Evolutionary conservation across 139 green algal species (phyloP).

Genomic region (Chlamydomonas schloesseri): DNA sequence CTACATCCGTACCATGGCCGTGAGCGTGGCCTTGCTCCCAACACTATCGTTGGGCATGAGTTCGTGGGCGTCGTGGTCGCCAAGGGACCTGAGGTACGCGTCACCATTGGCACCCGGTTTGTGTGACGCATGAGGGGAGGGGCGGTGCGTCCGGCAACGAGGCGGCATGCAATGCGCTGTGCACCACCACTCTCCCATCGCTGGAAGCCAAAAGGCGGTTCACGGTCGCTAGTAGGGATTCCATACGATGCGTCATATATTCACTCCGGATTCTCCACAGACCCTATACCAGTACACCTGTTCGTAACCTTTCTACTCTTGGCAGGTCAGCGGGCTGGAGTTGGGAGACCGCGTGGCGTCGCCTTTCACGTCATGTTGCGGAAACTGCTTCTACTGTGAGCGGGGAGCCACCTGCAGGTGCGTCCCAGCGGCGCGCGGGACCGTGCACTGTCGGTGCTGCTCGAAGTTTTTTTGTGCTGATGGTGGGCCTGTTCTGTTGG

Average conservation of each 20-base stretch:
- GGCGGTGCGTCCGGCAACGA: too few relatives aligned
- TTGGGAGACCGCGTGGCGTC: conserved; percentile 67
- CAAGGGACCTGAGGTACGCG: conserved; percentile 25
- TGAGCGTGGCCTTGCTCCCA: conserved; percentile 43
- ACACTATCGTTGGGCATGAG: conserved; percentile 65
- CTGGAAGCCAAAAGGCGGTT: too few relatives aligned
- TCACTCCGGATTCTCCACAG: too few relatives aligned
- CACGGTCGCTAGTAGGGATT: too few relatives aligned
- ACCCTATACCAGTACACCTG: too few relatives aligned
- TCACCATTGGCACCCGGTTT: neutral
- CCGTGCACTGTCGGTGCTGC: too few relatives aligned
- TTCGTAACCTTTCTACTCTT: neutral
- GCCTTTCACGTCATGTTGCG: conserved; percentile 72
- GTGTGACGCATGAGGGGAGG: too few relatives aligned
- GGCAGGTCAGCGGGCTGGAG: neutral
- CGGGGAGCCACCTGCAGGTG: conserved; percentile 57
- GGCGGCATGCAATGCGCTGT: too few relatives aligned
- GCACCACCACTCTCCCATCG: too few relatives aligned
- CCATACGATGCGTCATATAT: too few relatives aligned
- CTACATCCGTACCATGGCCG: conserved; percentile 49
- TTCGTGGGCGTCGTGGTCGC: conserved; percentile 60
- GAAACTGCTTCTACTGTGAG: conserved; percentile 70
- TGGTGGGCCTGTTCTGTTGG: too few relatives aligned
- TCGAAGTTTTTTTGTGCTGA: too few relatives aligned
- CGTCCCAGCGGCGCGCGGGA: neutral